Base-by-base conservation (phyloP, 805 yeast species). In the Starmerella davenportii region DNA sequence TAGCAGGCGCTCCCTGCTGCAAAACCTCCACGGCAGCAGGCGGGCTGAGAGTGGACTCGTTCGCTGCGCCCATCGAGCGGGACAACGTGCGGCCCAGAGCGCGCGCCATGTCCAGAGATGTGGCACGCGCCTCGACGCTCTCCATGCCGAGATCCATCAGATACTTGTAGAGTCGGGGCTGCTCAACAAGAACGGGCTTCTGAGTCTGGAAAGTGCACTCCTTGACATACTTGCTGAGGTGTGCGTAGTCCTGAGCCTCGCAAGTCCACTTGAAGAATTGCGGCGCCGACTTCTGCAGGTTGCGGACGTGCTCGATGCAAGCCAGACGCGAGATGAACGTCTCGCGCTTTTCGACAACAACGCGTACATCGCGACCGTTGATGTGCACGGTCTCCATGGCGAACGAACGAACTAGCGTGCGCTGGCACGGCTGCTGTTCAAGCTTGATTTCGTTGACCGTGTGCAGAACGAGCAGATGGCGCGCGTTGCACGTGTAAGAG, bases 61-160 rank as follows among this genome's bases (percentile, higher is more conserved):
- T 7, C 25, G 7, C 11, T 11, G 7, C 25, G 25, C 7, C 9
- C 7, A 11, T 23, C 7, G 25, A 23, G 25, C 11, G 7, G 25
- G 11, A 7, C 9, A 23, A 7, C 25, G 8, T 17, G 5, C 15
- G 15, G 15, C 32, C 32, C 15, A 29, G 13, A 29, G 32, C 15
- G 19, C 69, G 39, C 55, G 49, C 67, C 65, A 64, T 9, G 55
- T 42, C 44, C 70, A 70, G 21, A 62, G 41, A 33, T 63, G 44
- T 54, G 63, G 64, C 37, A 66, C 63, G 8, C 46, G 59, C 44
- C 32, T 54, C 43, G 5, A 55, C 44, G 24, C 23, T n/a, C 20
- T 35, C 19, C 9, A 16, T 4, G 25, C 37, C 40, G 21, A 24
- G 30, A 57, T 36, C 36, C 30, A 44, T 55, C n/a, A 65, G 40